Conservation (phyloP, 2,329 filamentous ascomycete species). For the Fusarium begoniae region DNA sequence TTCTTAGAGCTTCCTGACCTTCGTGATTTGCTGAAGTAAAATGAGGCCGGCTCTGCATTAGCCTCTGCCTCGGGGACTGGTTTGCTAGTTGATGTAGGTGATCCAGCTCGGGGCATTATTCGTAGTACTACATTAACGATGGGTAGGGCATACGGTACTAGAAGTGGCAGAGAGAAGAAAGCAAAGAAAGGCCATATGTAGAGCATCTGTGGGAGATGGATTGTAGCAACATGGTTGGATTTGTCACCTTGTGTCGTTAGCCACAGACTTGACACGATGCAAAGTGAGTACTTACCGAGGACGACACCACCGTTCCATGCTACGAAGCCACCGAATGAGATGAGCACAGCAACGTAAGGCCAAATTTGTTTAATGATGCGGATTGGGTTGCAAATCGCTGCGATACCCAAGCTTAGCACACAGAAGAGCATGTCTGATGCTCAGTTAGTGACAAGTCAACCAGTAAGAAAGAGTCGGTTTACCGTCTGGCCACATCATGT, state of each 20-base stretch:
- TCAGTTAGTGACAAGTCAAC: slow-evolving; percentile 16
- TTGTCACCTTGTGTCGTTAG: slow-evolving; percentile 76
- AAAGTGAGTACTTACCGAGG: slow-evolving; percentile 66
- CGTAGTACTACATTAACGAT: slow-evolving; percentile 27
- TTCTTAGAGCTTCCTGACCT: not conserved
- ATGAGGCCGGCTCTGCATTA: not conserved
- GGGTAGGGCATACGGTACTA: slow-evolving; percentile 63
- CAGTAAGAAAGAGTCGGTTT: slow-evolving; percentile 24
- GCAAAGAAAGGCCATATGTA: slow-evolving; percentile 92
- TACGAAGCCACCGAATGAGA: slow-evolving; percentile 78
- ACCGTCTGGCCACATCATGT: slow-evolving; percentile 61
- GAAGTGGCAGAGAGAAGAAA: slow-evolving; percentile 88
- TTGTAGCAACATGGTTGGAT: slow-evolving; percentile 87
- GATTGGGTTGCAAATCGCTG: slow-evolving; percentile 60
- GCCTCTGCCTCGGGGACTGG: not conserved
- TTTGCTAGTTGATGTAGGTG: not conserved
- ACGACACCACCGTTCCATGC: slow-evolving; percentile 91
- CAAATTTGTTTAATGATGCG: slow-evolving; percentile 59
- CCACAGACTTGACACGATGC: not conserved
- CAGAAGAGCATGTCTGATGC: slow-evolving; percentile 62
- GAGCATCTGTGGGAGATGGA: slow-evolving; percentile 91
- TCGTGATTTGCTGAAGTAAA: not conserved
- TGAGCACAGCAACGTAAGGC: slow-evolving; percentile 71
- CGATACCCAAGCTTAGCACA: slow-evolving; percentile 71
- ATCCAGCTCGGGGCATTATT: not conserved